Conservation (phyloP, 1,284 basidiomycete genomes). For the Sanghuangporus weigelae region DNA sequence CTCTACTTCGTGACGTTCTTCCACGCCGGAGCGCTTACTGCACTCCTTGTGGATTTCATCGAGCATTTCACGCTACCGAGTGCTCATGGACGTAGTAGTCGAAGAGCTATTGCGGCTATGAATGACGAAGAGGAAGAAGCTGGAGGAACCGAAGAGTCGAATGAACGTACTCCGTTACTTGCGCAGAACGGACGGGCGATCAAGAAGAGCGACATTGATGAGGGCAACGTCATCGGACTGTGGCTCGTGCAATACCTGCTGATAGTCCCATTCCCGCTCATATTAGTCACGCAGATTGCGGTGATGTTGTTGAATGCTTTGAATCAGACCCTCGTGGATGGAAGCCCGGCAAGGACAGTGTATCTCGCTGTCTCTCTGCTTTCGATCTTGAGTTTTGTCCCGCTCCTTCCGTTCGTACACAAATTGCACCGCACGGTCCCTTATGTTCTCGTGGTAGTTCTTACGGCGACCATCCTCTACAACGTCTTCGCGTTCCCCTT, state of each 20-base stretch:
- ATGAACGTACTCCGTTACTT: conserved; percentile 48
- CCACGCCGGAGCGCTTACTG: conserved; percentile 47
- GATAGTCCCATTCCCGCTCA: conserved; percentile 50
- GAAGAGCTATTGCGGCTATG: background rate
- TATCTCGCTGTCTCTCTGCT: conserved; percentile 44
- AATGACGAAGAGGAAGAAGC: conserved; percentile 24
- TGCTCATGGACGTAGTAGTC: conserved; percentile 14
- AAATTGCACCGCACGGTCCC: conserved; percentile 47
- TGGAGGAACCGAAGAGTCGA: conserved; percentile 32
- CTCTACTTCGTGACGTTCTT: conserved; percentile 40
- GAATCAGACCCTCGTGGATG: conserved; percentile 60
- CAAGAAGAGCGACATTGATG: conserved; percentile 28
- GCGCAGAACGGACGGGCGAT: conserved; percentile 24
- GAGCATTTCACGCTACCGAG: conserved; percentile 30
- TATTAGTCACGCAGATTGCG: conserved; percentile 52
- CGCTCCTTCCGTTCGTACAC: conserved; percentile 57
- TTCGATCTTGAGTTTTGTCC: conserved; percentile 48
- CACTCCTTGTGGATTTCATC: conserved; percentile 38
- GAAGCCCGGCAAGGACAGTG: conserved; percentile 50
- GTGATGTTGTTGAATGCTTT: conserved; percentile 45
- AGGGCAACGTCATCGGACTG: conserved; percentile 41
- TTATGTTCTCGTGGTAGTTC: conserved; percentile 34
- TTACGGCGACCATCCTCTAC: conserved; percentile 41
- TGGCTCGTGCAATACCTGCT: conserved; percentile 62
- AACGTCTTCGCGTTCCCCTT: conserved; percentile 57